phyloP scores from a whole-genome alignment of 169 alveolate species.

The Eimeria zaria region DNA sequence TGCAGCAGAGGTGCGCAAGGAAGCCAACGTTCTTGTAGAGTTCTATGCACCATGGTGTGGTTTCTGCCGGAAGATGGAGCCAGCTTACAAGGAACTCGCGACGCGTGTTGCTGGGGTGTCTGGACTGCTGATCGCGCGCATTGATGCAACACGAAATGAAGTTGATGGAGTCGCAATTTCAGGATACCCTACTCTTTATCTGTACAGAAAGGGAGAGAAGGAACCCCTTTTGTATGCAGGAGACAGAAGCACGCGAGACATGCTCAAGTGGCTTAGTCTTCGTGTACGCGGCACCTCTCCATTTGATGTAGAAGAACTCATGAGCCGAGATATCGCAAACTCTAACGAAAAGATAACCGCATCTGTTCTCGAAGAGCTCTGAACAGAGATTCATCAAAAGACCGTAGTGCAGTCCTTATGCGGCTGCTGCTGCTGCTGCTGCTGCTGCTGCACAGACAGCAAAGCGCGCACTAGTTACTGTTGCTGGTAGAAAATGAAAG shows the following conservation, averaged over 20 bases:
- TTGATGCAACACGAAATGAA: conserved; percentile 78
- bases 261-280: conserved; percentile 77
- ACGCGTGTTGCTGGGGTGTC: conserved; percentile 62
- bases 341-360: background rate
- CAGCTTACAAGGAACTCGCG: conserved; percentile 84
- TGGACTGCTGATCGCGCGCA: conserved; percentile 74
- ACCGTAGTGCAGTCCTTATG: background rate
- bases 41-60: conserved; percentile 86
- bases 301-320: conserved; percentile 30
- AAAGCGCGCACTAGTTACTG: background rate
- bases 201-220: conserved; percentile 51
- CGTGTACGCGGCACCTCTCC: conserved; percentile 22
- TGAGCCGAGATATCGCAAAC: background rate
- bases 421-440: conserved; percentile 23
- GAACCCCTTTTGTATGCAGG: conserved; percentile 60
- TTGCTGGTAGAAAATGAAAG: background rate
- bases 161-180: conserved; percentile 60
- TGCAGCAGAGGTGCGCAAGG: conserved; percentile 9
- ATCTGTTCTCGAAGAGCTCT: conserved; percentile 57
- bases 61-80: conserved; percentile 83
- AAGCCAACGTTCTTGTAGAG: conserved; percentile 77
- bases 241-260: conserved; percentile 74
- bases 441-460: background rate
- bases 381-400: background rate
- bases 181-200: conserved; percentile 81